These are phyloP conservation scores for Colletotrichum eleusines DNA, from an alignment of 2,329 filamentous ascomycete species.

Conservation along the genomic window DNA sequence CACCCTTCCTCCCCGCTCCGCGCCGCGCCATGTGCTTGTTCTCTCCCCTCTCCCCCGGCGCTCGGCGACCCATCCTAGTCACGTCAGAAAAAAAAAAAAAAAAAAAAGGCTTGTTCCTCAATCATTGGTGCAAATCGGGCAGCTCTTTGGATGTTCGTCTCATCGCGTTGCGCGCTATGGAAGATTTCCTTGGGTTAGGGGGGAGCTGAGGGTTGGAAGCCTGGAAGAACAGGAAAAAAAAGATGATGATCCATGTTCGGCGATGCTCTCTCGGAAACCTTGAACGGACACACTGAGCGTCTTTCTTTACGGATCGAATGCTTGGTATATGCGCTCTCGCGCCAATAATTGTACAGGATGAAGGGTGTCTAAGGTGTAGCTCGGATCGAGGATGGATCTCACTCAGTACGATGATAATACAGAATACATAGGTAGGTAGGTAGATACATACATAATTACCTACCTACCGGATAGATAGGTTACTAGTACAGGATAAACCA, in stretches of 20 bases:
- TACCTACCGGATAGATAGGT: too few species aligned
- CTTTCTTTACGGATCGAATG: background rate
- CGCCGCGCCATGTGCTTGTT: background rate
- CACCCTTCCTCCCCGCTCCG: background rate
- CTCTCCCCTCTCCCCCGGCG: background rate
- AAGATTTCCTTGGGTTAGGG: background rate
- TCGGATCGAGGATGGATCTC: background rate
- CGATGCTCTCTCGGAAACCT: background rate
- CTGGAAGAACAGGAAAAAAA: too few species aligned
- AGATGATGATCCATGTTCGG: too few species aligned
- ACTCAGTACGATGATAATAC: too few species aligned
- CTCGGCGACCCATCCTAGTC: conserved; percentile 61
- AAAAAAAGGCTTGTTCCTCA: conserved; percentile 64
- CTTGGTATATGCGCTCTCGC: background rate
- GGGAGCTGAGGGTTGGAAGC: background rate
- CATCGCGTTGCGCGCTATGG: background rate
- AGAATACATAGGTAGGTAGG: too few species aligned
- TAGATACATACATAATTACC: too few species aligned
- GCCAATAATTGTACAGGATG: background rate
- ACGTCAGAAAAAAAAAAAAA: conserved; percentile 61
- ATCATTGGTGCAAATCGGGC: conserved; percentile 88
- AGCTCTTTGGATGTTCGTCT: background rate
- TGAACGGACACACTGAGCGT: background rate
- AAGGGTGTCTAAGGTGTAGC: background rate
- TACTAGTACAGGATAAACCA: background rate